Evolutionary conservation across 2,329 filamentous ascomycete genomes (phyloP).

Genomic region (Aspergillus ibericus): DNA sequence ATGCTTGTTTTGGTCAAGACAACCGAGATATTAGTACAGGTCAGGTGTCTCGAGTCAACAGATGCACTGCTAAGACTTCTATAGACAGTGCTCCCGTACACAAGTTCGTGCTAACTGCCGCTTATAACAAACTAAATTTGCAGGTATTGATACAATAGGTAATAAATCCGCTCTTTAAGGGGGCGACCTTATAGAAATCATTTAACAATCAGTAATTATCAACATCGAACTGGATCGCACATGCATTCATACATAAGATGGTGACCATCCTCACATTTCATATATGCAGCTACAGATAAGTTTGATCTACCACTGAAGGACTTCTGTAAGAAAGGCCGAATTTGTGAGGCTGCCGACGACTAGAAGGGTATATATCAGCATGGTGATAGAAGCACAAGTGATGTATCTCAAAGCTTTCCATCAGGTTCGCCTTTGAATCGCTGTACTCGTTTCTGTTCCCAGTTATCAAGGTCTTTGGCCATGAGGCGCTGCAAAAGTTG

Average conservation of each 20-base stretch:
- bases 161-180: background rate
- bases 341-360: background rate
- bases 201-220: background rate
- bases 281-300: background rate
- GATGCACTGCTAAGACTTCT: background rate
- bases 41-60: background rate
- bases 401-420: constrained; percentile 64
- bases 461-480: constrained; percentile 88
- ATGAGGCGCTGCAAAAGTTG: constrained; percentile 63
- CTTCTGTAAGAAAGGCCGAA: background rate
- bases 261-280: background rate
- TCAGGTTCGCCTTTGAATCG: constrained; percentile 87
- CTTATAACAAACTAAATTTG: background rate
- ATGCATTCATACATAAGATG: background rate
- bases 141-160: background rate
- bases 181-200: background rate
- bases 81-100: background rate
- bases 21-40: background rate
- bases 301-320: background rate
- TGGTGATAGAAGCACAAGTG: background rate
- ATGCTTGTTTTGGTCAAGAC: background rate
- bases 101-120: background rate
- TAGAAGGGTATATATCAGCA: background rate
- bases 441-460: constrained; percentile 95
- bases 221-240: background rate